These are phyloP conservation scores for Carex parvula DNA, from an alignment of 176 grass and related monocot genomes.

Conservation along the genomic window DNA sequence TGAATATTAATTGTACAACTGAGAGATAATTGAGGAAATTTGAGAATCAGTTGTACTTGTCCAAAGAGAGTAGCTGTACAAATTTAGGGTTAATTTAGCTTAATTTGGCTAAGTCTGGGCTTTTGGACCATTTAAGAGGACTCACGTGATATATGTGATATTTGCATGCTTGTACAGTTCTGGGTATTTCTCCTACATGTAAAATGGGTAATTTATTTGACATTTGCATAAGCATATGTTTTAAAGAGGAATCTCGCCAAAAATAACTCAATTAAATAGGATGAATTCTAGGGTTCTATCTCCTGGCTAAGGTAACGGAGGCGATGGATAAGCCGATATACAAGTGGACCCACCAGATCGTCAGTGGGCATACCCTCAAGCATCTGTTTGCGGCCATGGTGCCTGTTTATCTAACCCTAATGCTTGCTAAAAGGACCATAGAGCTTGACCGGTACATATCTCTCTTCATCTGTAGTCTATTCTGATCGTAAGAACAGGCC, in stretches of 20 bases:
- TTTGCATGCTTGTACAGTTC: not conserved
- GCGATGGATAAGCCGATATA: slow-evolving; percentile 78
- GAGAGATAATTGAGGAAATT: not conserved
- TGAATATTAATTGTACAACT: not conserved
- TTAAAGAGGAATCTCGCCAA: not conserved
- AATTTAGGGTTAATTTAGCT: not conserved
- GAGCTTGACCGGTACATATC: slow-evolving; percentile 60
- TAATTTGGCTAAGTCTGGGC: no score
- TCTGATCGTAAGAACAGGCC: not conserved
- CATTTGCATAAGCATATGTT: not conserved
- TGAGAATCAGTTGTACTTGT: not conserved
- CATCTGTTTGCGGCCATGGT: slow-evolving; percentile 92
- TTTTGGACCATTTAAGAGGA: not conserved
- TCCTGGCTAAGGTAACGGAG: slow-evolving; percentile 87
- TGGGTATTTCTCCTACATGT: not conserved
- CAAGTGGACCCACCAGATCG: slow-evolving; percentile 49
- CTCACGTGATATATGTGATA: not conserved
- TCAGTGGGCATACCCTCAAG: slow-evolving; percentile 86
- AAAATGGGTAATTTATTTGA: not conserved
- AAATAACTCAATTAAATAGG: slow-evolving; percentile 3
- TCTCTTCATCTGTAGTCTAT: not conserved
- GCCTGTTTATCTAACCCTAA: slow-evolving; percentile 80
- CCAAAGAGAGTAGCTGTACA: not conserved
- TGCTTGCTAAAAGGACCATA: slow-evolving; percentile 81
- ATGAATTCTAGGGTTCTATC: slow-evolving; percentile 69